Evolutionary conservation across 306 rosid species (phyloP), one percentile per base, ranked within the genome.

Genomic region (Rosa lucieae): DNA sequence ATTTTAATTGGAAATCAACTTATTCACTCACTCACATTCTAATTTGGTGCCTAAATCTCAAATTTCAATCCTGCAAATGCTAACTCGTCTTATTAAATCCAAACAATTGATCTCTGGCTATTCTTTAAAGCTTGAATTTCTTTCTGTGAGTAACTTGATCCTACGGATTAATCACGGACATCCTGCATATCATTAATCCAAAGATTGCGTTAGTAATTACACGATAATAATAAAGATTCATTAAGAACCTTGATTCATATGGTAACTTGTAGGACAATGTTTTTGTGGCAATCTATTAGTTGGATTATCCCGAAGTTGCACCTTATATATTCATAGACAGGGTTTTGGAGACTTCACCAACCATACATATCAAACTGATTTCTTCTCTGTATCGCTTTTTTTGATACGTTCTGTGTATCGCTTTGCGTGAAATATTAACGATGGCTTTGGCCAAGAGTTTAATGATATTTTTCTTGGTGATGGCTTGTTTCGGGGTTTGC

Each of bases 401-500:
- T 26, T 26, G 0, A 26, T 26, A 26, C 29, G 29, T 32, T 32
- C 23, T 2, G 42, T n/a, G 37, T 43, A 44, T 11, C n/a, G 6
- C 35, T 44, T 47, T 29, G 75, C 18, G 18, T 56, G 37, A 35
- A 17, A 56, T 35, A 58, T 48, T 67, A 65, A 18, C 18, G n/a
- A 80, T 80, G 75, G 79, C 48, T 67, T 63, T 43, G 20, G 8
- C 62, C 12, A 73, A 40, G 77, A 63, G 39, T 26, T 65, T 67
- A 20, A 1, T 67, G 75, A 59, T 75, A 14, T 46, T 21, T 11
- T 17, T 59, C 13, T 7, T 75, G 68, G 21, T 39, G 18, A 58
- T 75, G 77, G 65, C 76, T 55, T 46, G 12, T 20, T 20, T 8
- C 1, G 77, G 49, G 17, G 61, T 69, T 9, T 72, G 76, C 75